Evolutionary conservation across 202 grass and related monocot species (phyloP).

Genomic region (Carex arenaria): DNA sequence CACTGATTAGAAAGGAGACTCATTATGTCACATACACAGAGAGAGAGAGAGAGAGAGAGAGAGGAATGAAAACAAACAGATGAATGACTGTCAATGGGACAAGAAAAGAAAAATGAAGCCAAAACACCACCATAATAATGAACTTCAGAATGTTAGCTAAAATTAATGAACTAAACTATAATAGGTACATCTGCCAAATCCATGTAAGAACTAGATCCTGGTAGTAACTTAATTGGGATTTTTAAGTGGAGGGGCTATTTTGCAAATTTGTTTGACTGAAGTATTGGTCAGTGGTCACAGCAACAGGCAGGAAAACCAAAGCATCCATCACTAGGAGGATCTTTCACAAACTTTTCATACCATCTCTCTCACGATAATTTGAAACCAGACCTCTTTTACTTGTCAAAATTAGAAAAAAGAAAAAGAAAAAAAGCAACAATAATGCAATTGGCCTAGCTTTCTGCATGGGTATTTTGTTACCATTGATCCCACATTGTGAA

Average conservation of each 20-base stretch:
- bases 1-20: background rate
- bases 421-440: too few species aligned
- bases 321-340: background rate
- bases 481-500: background rate
- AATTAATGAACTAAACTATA: background rate
- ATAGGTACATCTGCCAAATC: background rate
- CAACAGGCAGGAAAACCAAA: background rate
- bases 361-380: background rate
- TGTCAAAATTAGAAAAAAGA: background rate
- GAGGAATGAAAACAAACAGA: background rate
- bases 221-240: background rate
- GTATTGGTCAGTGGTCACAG: background rate
- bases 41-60: background rate
- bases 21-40: background rate
- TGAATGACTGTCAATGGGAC: background rate
- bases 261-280: background rate
- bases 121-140: background rate
- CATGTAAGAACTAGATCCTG: background rate
- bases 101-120: background rate
- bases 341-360: background rate
- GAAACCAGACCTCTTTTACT: background rate
- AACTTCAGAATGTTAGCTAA: background rate
- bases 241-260: background rate
- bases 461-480: background rate
- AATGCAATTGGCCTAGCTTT: background rate